A percentile compares a stretch with the other conserved stretches of the same genome.
Conservation (phyloP, 768 basidiomycete genomes). For the Naganishia antarctica region DNA sequence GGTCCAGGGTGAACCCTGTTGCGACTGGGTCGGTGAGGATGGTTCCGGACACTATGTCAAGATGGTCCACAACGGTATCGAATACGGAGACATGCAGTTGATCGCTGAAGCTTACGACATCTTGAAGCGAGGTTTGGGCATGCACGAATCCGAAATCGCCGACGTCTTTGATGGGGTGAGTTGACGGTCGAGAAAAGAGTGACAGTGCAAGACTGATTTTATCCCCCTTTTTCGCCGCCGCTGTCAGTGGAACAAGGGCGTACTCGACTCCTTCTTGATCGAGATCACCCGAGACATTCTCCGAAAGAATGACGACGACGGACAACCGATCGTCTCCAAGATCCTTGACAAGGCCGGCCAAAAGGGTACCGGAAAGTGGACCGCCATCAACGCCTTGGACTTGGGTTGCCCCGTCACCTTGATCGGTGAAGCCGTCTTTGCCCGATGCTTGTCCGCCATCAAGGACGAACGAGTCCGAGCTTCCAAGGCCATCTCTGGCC, state of each 20-base stretch:
- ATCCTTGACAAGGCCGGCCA: constrained; percentile 95
- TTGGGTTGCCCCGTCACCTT: constrained; percentile 75
- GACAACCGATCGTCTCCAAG: constrained; percentile 81
- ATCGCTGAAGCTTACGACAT: constrained; percentile 99
- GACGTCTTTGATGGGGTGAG: constrained; percentile 71
- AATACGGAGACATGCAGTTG: constrained; percentile 98
- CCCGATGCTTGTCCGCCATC: constrained; percentile 93
- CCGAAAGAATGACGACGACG: constrained; percentile 93
- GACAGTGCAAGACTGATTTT: constrained; percentile 7
- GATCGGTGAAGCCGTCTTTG: constrained; percentile 98
- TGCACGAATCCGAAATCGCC: constrained; percentile 81
- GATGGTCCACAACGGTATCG: constrained; percentile 99
- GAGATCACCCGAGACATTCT: constrained; percentile 97
- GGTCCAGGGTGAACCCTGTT: constrained; percentile 90
- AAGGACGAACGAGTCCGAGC: constrained; percentile 93
- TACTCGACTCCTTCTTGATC: constrained; percentile 98
- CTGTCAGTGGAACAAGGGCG: constrained; percentile 75
- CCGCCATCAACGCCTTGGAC: constrained; percentile 91
- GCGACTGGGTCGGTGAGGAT: constrained; percentile 98
- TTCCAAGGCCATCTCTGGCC: constrained; percentile 82
- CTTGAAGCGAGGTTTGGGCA: constrained; percentile 81
- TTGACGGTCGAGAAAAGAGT: neutral
- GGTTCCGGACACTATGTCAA: constrained; percentile 93
- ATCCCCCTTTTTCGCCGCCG: neutral
- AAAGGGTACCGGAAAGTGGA: constrained; percentile 99